Evolutionary conservation across 192 early-diverging fungal species (phyloP), one percentile per base, ranked within the genome.

Genomic region (Rhizophagus clarus): DNA sequence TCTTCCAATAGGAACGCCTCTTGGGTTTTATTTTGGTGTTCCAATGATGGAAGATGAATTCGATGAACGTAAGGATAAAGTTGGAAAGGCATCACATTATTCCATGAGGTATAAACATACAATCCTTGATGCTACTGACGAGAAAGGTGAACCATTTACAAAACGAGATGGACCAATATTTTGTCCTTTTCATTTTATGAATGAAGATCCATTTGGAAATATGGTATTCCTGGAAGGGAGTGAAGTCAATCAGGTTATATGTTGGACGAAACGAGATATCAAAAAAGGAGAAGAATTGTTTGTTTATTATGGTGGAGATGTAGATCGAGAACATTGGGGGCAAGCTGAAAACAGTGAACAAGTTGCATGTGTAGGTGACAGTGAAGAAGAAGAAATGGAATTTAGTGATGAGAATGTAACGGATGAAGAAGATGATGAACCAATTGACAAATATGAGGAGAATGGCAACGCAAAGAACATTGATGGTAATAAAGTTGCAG

Each of bases 1-100:
- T 72, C 66, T 97, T 4, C 95, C 96, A 2, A 86, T 83, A 17
- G 88, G 88, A 10, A 93, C 91, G n/a, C 91, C 93, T 1, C 81
- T 97, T 5, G 96, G 96, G 4, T 97, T 97, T 78, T 97, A 97
- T 77, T 97, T 97, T 87, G 96, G 96, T 24, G 94, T 97, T 9
- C 96, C 96, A 11, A 97, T 96, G 94, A 96, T 94, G 2, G 96
- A 97, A 85, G 94, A 95, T 79, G 96, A 97, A 81, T 97, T 95
- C 79, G 96, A 97, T 85, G 91, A 90, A 0, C 82, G 92, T 26
- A 97, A 97, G 79, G 96, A 97, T 62, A 85, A 87, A 14, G 85
- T 94, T 12, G 96, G 95, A 0, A 47, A 89, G 61, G 88, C 96
- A 4, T 94, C 92, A 4, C 92, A 96, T 74, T 97, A 97, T 80